These are phyloP conservation scores for Ailanthus altissimus DNA, from an alignment of 345 rosid species.

Conservation along the genomic window DNA sequence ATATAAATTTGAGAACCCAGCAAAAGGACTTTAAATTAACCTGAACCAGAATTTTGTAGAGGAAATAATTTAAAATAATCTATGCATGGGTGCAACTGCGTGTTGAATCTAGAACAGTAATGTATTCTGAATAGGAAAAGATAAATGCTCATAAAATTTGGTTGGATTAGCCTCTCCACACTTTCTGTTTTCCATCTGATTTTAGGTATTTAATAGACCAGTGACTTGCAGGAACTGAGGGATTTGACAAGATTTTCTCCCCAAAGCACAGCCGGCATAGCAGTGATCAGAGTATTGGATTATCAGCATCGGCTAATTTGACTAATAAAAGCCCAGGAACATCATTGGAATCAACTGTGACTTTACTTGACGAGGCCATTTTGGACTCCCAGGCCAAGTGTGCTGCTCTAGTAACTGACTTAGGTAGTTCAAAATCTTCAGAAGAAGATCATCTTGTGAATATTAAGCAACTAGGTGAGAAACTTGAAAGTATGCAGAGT, in stretches of 20 bases:
- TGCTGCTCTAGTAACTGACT: constrained; percentile 45
- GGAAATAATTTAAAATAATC: not conserved
- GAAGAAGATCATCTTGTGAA: constrained; percentile 28
- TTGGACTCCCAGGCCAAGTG: constrained; percentile 65
- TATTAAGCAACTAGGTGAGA: constrained; percentile 58
- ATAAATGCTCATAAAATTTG: not conserved
- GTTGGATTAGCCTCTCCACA: not conserved
- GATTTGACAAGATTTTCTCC: constrained; percentile 77
- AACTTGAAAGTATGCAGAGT: constrained; percentile 65
- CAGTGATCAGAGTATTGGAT: constrained; percentile 41
- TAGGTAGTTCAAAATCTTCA: constrained; percentile 44
- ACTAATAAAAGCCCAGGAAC: constrained; percentile 28
- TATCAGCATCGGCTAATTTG: constrained; percentile 35
- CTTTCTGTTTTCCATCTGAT: not conserved
- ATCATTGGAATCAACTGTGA: constrained; percentile 53
- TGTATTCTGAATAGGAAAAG: not conserved
- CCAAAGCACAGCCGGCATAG: constrained; percentile 48
- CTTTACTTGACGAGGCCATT: constrained; percentile 74
- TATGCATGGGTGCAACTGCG: not conserved
- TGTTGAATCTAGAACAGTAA: not conserved
- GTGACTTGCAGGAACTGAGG: constrained; percentile 68
- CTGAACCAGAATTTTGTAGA: not conserved
- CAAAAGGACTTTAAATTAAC: not conserved
- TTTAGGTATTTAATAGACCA: not conserved
- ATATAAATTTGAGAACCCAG: not conserved